Base-by-base conservation (phyloP, 257 asterid genomes). In the Coffea canephora region DNA sequence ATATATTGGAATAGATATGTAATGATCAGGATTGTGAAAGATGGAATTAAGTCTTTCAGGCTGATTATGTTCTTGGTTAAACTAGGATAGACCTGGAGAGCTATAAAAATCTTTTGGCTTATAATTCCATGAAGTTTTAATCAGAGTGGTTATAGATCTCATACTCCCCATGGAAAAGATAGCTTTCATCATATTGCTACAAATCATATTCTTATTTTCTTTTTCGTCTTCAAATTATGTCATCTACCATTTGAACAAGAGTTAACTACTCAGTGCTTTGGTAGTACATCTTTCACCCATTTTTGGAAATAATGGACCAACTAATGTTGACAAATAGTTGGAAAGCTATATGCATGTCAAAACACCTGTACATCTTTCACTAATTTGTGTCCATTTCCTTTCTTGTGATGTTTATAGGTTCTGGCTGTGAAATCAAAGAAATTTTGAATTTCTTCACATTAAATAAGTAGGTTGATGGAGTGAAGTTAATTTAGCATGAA, bases 51-150 rank as follows among this genome's bases (percentile, higher is more conserved):
- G n/a, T n/a, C 34, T 62, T 25, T 73, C 48, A 73, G 77, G 79
- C 67, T 80, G 46, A 65, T 76, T 68, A 48, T 52, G 64, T 70
- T 81, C 25, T 81, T 69, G 46, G 39, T 18, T 8, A 4, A 55
- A 61, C 67, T 50, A 70, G 23, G 15, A 6, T 34, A 27, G 25
- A 50, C 54, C 27, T n/a, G 31, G 21, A 36, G 16, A 69, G 52
- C 25, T 77, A 36, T 68, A 25, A 36, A 7, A 69, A 61, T 25
- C 41, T 41, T 59, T 41, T 57, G 21, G 19, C 36, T 74, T 43
- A 23, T 36, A 54, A 18, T 43, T 25, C 12, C 10, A 70, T 25
- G 36, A 57, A 57, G 43, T 8, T 52, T 55, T 23, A 52, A 46
- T 71, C 43, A 10, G 34, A 69, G 31, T 54, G 19, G 54, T 21